Conservation (phyloP, 768 basidiomycete genomes). For the Leccinum fibrillosum region DNA sequence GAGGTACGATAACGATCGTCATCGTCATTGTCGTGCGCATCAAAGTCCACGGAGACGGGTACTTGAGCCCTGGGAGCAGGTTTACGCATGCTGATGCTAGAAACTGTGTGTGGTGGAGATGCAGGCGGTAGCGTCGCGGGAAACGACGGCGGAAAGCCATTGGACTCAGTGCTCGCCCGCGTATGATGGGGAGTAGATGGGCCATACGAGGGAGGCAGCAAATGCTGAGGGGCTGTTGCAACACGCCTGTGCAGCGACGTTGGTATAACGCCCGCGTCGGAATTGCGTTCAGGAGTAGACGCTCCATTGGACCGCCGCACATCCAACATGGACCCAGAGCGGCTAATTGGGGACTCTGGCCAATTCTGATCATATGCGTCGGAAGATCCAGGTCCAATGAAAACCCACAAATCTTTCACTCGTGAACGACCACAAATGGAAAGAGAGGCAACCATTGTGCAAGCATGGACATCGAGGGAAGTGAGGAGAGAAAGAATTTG, state of each 20-base stretch:
- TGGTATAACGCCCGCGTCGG: conserved; percentile 23
- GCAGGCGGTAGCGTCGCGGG: conserved; percentile 15
- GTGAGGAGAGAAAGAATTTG: conserved; percentile 67
- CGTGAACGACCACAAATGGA: conserved; percentile 70
- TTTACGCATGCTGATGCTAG: conserved; percentile 51
- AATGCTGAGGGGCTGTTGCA: conserved; percentile 31
- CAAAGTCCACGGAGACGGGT: conserved; percentile 54
- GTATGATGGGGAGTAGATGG: conserved; percentile 27
- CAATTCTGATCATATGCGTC: conserved; percentile 30
- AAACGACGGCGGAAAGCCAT: conserved; percentile 17
- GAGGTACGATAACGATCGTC: conserved; percentile 37
- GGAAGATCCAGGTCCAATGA: conserved; percentile 50
- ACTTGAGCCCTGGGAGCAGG: conserved; percentile 62
- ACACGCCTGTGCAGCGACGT: conserved; percentile 30
- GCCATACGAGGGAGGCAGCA: conserved; percentile 12
- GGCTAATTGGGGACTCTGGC: conserved; percentile 35
- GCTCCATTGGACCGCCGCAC: conserved; percentile 33
- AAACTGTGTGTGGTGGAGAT: conserved; percentile 24
- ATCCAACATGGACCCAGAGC: conserved; percentile 35
- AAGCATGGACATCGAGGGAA: conserved; percentile 65
- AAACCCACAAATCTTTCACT: conserved; percentile 77
- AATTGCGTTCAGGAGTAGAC: conserved; percentile 31
- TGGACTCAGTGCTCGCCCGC: conserved; percentile 35
- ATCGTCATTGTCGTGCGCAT: conserved; percentile 33
- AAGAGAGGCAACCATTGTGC: conserved; percentile 64